These are phyloP conservation scores for Zygosaccharomyces pseudobailii DNA, from an alignment of 1,139 yeast genomes.

Conservation along the genomic window DNA sequence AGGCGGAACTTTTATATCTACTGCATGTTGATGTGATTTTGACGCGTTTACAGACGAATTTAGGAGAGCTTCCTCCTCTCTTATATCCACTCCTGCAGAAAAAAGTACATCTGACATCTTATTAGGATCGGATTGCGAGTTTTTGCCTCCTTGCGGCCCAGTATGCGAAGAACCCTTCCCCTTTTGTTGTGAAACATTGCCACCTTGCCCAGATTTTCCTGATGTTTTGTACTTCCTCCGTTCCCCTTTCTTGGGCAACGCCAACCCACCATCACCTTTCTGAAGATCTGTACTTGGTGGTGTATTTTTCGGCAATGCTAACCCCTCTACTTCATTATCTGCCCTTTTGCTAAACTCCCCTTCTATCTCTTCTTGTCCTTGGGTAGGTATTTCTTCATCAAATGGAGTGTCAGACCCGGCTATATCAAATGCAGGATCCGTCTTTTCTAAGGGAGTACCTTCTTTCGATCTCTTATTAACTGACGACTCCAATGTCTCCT, in stretches of 20 bases:
- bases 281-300: conserved; percentile 20
- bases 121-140: conserved; percentile 59
- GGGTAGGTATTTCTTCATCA: conserved; percentile 7
- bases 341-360: conserved; percentile 19
- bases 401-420: conserved; percentile 9
- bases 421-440: conserved; percentile 22
- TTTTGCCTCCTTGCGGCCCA: conserved; percentile 21
- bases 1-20: conserved; percentile 22
- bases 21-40: conserved; percentile 18
- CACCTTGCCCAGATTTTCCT: conserved; percentile 5
- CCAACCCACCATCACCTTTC: conserved; percentile 9
- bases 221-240: conserved; percentile 38
- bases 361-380: conserved; percentile 9
- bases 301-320: conserved; percentile 18
- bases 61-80: conserved; percentile 77
- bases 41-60: conserved; percentile 29
- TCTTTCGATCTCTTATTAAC: conserved; percentile 13
- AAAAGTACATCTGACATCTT: conserved; percentile 85
- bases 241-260: conserved; percentile 15
- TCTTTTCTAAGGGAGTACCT: conserved; percentile 11
- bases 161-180: conserved; percentile 13
- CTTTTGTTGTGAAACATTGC: conserved; percentile 8
- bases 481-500: conserved; percentile 10
- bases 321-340: conserved; percentile 4
- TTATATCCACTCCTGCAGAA: conserved; percentile 90